Conservation (phyloP, 805 yeast species). For the Starmerella asiatica region DNA sequence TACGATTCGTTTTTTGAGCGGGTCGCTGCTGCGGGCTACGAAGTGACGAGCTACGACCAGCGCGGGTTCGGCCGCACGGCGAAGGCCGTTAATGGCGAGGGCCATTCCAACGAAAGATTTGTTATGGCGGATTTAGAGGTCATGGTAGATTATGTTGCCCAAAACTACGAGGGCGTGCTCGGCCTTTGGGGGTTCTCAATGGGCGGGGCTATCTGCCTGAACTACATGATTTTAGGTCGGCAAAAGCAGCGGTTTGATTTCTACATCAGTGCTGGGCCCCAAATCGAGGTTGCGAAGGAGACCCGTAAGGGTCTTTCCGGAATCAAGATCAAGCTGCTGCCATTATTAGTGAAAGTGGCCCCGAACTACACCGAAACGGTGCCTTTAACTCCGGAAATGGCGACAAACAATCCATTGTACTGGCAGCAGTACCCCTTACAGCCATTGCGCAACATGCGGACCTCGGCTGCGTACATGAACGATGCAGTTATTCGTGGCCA, state of each 20-base stretch:
- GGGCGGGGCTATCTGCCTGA: conserved; percentile 31
- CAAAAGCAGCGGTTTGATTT: conserved; percentile 25
- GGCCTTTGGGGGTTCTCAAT: conserved; percentile 29
- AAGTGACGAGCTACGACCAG: conserved; percentile 29
- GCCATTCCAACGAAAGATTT: conserved; percentile 24
- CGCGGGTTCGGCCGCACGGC: conserved; percentile 31
- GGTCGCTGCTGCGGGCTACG: conserved; percentile 26
- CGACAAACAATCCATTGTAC: conserved; percentile 23
- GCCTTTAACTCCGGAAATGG: conserved; percentile 18
- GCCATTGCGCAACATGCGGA: conserved; percentile 20
- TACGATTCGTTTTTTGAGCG: conserved; percentile 25
- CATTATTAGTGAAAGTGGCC: conserved; percentile 19
- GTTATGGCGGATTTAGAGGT: conserved; percentile 27
- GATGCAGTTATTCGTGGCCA: conserved; percentile 28
- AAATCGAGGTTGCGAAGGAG: conserved; percentile 21
- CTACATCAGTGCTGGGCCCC: conserved; percentile 27
- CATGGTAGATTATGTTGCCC: conserved; percentile 17
- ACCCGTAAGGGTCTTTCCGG: conserved; percentile 20
- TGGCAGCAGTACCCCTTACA: conserved; percentile 21
- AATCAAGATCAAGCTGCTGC: conserved; percentile 20
- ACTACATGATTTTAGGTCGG: conserved; percentile 27
- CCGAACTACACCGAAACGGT: conserved; percentile 23
- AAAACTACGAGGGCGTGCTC: conserved; percentile 20
- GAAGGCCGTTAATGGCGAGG: conserved; percentile 20
- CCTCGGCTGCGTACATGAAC: conserved; percentile 25